Percentiles rank a stretch among this genome's conserved stretches.
Evolutionary conservation across 2,329 filamentous ascomycete genomes (phyloP).

Genomic region (Ascochyta viciae-villosae): DNA sequence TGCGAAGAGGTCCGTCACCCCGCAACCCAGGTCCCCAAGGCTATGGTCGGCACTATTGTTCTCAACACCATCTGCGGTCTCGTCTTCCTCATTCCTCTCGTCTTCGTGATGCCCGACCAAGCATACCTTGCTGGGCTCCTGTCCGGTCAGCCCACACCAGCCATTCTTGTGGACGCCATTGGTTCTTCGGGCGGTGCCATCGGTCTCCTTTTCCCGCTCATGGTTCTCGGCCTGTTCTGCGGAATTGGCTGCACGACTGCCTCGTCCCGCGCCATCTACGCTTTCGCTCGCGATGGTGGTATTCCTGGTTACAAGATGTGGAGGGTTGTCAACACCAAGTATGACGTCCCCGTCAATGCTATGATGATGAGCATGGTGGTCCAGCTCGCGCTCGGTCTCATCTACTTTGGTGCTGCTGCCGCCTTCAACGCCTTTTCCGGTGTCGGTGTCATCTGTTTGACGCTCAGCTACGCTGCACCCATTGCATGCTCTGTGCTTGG

Average conservation of each 20-base stretch:
- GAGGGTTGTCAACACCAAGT: constrained; percentile 66
- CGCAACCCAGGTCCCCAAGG: constrained; percentile 72
- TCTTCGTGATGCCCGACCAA: constrained; percentile 73
- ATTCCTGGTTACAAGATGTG: constrained; percentile 68
- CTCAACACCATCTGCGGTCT: constrained; percentile 72
- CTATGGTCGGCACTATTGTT: constrained; percentile 71
- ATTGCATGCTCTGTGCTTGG: constrained; percentile 69
- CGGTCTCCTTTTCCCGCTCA: constrained; percentile 67
- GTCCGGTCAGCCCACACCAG: constrained; percentile 68
- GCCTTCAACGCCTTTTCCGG: constrained; percentile 78
- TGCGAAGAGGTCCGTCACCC: constrained; percentile 75
- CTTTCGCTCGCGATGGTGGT: constrained; percentile 73
- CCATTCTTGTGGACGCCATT: constrained; percentile 68
- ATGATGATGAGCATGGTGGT: constrained; percentile 75
- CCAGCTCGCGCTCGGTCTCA: constrained; percentile 68
- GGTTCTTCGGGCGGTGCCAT: constrained; percentile 68
- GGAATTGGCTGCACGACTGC: constrained; percentile 74
- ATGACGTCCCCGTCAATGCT: constrained; percentile 72
- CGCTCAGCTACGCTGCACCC: constrained; percentile 71
- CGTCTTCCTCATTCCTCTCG: constrained; percentile 71
- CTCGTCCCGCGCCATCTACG: constrained; percentile 71
- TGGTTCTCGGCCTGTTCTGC: constrained; percentile 71
- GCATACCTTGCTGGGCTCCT: constrained; percentile 60
- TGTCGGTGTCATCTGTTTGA: constrained; percentile 73
- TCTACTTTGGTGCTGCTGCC: constrained; percentile 73